Evolutionary conservation across 1,284 basidiomycete genomes (phyloP).

Genomic region (Termitomyces sp.): DNA sequence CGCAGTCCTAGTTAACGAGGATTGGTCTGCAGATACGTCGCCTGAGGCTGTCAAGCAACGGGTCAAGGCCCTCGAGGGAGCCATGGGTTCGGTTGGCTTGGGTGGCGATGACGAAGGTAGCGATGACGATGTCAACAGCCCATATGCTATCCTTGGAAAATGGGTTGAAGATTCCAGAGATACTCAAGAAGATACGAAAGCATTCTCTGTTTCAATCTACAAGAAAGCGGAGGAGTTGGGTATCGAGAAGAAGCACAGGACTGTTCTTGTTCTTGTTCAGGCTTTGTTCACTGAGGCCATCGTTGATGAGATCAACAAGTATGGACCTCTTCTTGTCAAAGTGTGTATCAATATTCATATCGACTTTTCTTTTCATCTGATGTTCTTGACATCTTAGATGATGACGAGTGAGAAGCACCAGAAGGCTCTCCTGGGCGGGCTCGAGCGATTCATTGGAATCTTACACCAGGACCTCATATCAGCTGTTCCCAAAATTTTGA

Average conservation of each 20-base stretch:
- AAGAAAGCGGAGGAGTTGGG: slow-evolving; percentile 91
- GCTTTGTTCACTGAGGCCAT: slow-evolving; percentile 83
- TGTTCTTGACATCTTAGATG: slow-evolving; percentile 38
- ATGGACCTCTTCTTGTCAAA: slow-evolving; percentile 77
- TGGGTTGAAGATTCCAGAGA: slow-evolving; percentile 85
- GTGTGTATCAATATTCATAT: slow-evolving; percentile 36
- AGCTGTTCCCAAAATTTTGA: slow-evolving; percentile 85
- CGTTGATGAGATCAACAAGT: slow-evolving; percentile 68
- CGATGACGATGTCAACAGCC: slow-evolving; percentile 83
- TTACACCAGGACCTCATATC: slow-evolving; percentile 63
- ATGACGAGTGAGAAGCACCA: slow-evolving; percentile 90
- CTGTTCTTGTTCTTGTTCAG: slow-evolving; percentile 81
- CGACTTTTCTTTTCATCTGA: not conserved
- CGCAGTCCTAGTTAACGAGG: slow-evolving; percentile 59
- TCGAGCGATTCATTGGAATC: slow-evolving; percentile 80
- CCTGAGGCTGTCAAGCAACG: slow-evolving; percentile 89
- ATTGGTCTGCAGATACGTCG: slow-evolving; percentile 90
- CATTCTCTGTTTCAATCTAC: slow-evolving; percentile 63
- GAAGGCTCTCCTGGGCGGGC: slow-evolving; percentile 87
- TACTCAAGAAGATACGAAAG: slow-evolving; percentile 39
- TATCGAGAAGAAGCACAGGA: slow-evolving; percentile 95
- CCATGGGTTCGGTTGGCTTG: slow-evolving; percentile 52
- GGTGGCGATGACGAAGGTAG: slow-evolving; percentile 77
- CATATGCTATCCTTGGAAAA: slow-evolving; percentile 78
- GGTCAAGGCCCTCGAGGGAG: slow-evolving; percentile 71